These are phyloP conservation scores for Eremothecium cymbalariae DNA, from an alignment of 1,139 yeast species.

Conservation along the genomic window DNA sequence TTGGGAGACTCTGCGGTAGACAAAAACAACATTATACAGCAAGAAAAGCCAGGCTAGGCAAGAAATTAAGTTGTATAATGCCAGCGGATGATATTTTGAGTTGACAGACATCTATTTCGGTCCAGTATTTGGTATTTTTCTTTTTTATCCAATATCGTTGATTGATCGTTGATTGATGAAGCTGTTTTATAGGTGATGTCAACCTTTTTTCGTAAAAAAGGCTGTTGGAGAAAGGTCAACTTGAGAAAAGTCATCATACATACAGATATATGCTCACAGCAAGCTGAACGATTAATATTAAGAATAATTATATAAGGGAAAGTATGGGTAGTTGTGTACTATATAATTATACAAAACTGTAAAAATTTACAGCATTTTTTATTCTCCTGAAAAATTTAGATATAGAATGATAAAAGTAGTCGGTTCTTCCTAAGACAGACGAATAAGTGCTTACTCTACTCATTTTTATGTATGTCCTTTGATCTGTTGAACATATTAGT, in stretches of 20 bases:
- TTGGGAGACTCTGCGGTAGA: slow-evolving; percentile 41
- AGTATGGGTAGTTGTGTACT: background rate
- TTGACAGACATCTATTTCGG: slow-evolving; percentile 15
- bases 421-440: too few species aligned
- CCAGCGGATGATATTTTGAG: slow-evolving; percentile 23
- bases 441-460: background rate
- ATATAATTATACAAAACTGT: background rate
- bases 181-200: too few species aligned
- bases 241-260: too few species aligned
- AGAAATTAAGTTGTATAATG: slow-evolving; percentile 58
- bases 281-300: too few species aligned
- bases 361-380: too few species aligned
- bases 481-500: slow-evolving; percentile 2
- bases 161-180: background rate
- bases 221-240: too few species aligned
- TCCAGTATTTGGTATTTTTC: too few species aligned
- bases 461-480: slow-evolving; percentile 5
- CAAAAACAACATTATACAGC: slow-evolving; percentile 40
- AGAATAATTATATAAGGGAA: background rate
- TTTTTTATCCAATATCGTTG: slow-evolving; percentile 15
- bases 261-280: too few species aligned
- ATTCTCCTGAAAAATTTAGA: too few species aligned
- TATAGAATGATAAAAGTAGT: too few species aligned
- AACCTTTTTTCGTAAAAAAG: too few species aligned
- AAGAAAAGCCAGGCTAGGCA: slow-evolving; percentile 62